phyloP scores from a whole-genome alignment of 73 alveolate genomes.

The Paramecium sexaurelia region DNA sequence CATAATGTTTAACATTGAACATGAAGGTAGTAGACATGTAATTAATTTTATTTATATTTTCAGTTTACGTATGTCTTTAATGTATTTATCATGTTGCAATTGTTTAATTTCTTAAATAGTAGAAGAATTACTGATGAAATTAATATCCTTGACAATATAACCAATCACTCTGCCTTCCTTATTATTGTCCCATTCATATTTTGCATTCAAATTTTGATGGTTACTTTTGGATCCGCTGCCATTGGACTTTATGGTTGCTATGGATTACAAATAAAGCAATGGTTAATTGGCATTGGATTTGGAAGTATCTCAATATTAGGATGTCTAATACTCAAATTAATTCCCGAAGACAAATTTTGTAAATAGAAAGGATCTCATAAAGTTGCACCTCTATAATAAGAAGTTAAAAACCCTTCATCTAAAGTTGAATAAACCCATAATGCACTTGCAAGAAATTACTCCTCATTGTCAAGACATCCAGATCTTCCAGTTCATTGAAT shows the following conservation, averaged over 20 bases:
- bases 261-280: constrained; percentile 44
- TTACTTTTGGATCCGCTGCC: constrained; percentile 62
- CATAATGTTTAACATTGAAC: constrained; percentile 52
- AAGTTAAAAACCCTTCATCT: not conserved
- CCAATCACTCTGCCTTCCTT: constrained; percentile 39
- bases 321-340: constrained; percentile 14
- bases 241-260: constrained; percentile 33
- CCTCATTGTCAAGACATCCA: constrained; percentile 2
- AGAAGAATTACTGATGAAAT: constrained; percentile 89
- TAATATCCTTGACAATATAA: constrained; percentile 73
- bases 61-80: constrained; percentile 88
- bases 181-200: constrained; percentile 23
- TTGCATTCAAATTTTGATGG: not conserved
- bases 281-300: constrained; percentile 63
- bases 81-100: constrained; percentile 81
- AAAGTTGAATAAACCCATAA: not conserved
- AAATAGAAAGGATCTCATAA: not conserved
- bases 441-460: not conserved
- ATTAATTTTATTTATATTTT: not conserved
- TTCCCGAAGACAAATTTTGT: constrained; percentile 32
- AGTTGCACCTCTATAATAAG: not conserved
- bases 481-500: not conserved
- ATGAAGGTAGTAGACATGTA: constrained; percentile 85
- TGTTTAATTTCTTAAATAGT: constrained; percentile 87
- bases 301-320: constrained; percentile 23